Evolutionary conservation across 352 stramenopile genomes (phyloP).

Genomic region (Plasmopara muralis): DNA sequence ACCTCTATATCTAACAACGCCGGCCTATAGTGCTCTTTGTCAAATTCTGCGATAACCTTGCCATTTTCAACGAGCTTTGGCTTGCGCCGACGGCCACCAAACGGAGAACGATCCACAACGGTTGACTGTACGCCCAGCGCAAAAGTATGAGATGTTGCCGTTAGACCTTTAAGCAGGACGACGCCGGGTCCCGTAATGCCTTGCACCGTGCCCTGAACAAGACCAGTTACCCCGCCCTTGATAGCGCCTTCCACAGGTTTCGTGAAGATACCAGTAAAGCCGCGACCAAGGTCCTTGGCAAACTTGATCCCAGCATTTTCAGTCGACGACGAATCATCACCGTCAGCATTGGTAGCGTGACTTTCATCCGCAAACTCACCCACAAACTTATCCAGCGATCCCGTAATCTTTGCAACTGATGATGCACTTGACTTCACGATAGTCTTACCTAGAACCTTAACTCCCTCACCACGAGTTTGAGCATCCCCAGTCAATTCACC

Average conservation of each 20-base stretch:
- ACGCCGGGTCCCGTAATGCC: slow-evolving; percentile 77
- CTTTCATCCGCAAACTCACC: slow-evolving; percentile 67
- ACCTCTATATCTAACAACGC: slow-evolving; percentile 61
- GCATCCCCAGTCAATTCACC: slow-evolving; percentile 73
- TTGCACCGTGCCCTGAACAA: slow-evolving; percentile 71
- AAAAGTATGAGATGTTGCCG: slow-evolving; percentile 76
- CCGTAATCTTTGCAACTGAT: slow-evolving; percentile 77
- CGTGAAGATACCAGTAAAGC: slow-evolving; percentile 81
- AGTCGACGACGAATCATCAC: slow-evolving; percentile 18
- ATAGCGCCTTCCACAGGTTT: slow-evolving; percentile 82
- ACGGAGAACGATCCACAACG: slow-evolving; percentile 69
- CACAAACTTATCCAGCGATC: slow-evolving; percentile 81
- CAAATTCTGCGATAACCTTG: slow-evolving; percentile 58
- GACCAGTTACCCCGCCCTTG: slow-evolving; percentile 64
- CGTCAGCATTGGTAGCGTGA: slow-evolving; percentile 1
- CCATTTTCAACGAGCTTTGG: slow-evolving; percentile 65
- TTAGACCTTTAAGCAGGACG: slow-evolving; percentile 75
- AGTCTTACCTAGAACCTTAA: slow-evolving; percentile 82
- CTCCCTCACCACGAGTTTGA: slow-evolving; percentile 76
- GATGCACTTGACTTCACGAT: slow-evolving; percentile 72
- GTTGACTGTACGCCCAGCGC: slow-evolving; percentile 74
- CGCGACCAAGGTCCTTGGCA: slow-evolving; percentile 77
- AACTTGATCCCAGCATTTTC: slow-evolving; percentile 74
- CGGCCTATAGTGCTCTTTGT: slow-evolving; percentile 53
- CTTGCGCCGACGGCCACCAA: slow-evolving; percentile 64